Evolutionary conservation across 2,329 filamentous ascomycete genomes (phyloP), one percentile per base, ranked within the genome.

Genomic region (Stemphylium vesicarium): DNA sequence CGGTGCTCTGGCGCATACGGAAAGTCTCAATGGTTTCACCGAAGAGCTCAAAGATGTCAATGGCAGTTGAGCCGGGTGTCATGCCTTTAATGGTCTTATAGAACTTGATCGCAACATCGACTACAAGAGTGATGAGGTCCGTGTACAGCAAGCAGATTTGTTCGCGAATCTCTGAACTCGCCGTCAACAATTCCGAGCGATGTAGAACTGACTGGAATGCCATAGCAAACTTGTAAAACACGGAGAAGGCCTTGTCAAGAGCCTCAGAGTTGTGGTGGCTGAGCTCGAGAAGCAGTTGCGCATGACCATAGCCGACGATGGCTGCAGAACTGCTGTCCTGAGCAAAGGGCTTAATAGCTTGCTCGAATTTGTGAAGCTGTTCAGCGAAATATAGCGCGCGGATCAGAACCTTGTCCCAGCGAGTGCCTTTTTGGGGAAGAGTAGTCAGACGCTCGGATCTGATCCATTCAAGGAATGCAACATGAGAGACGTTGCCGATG

Each of bases 161-260:
- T 41, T 78, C 74, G 31, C 79, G 78, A 15, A 82, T 76, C 9
- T 79, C 72, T 7, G 75, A 64, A 4, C 78, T 77, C 4, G 74
- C 70, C 40, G 74, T 73, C 51, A 82, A 75, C 0, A 79, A 70
- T 40, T 75, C 76, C 13, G 80, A 75, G 24, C 81, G 79, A 43
- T 80, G 78, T 20, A 82, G 60, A 9, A 83, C 73, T 2, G 79
- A 70, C 1, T 77, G 78, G 15, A 84, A 76, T 0, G 78, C 76
- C 20, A 83, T 66, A 2, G 80, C 79, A 38, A 80, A 78, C 39
- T 80, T 78, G 62, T 82, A 82, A 49, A 84, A 81, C 40, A 82
- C 74, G 3, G 77, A 78, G 61, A 84, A 84, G 2, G 79, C 75
- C 31, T 76, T 79, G 52, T 84, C 80, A 11, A 85, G 72, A 2